phyloP scores from a whole-genome alignment of 208 protist genomes.

The Phytomonas sp. region DNA sequence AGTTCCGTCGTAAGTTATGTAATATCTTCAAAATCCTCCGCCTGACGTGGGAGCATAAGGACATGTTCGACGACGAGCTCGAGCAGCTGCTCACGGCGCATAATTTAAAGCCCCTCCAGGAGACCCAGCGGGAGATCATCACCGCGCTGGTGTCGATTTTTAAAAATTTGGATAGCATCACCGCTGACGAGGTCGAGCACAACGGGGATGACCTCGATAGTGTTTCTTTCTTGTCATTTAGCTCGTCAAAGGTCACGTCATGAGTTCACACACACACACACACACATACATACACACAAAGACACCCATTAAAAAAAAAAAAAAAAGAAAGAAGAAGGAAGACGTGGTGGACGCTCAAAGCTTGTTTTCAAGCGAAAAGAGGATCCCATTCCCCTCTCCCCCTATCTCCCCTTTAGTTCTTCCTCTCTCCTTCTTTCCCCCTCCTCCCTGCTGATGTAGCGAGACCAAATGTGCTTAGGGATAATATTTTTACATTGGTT shows the following conservation, averaged over 20 bases:
- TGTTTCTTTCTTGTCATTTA: constrained; percentile 61
- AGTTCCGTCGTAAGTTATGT: constrained; percentile 62
- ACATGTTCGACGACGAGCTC: constrained; percentile 53
- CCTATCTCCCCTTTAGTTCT: too few relatives aligned
- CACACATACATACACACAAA: neutral
- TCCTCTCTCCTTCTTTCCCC: too few relatives aligned
- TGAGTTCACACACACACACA: neutral
- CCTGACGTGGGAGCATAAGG: constrained; percentile 40
- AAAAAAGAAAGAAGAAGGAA: too few relatives aligned
- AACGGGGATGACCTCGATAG: constrained; percentile 73
- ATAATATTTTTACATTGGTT: too few relatives aligned
- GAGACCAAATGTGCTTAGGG: too few relatives aligned
- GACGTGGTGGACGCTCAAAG: too few relatives aligned
- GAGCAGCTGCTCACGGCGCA: constrained; percentile 24
- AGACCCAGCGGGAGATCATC: constrained; percentile 57
- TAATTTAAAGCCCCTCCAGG: constrained; percentile 38
- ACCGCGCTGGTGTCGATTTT: constrained; percentile 58
- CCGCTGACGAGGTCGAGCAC: constrained; percentile 64
- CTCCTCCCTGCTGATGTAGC: too few relatives aligned
- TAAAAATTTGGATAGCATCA: constrained; percentile 55
- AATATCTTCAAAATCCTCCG: constrained; percentile 49
- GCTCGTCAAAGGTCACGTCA: constrained; percentile 13
- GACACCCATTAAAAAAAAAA: too few relatives aligned
- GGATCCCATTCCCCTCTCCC: neutral
- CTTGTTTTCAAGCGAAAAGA: neutral